phyloP scores from a whole-genome alignment of 2,329 filamentous ascomycete genomes.

The Aspergillus puulaauensis region DNA sequence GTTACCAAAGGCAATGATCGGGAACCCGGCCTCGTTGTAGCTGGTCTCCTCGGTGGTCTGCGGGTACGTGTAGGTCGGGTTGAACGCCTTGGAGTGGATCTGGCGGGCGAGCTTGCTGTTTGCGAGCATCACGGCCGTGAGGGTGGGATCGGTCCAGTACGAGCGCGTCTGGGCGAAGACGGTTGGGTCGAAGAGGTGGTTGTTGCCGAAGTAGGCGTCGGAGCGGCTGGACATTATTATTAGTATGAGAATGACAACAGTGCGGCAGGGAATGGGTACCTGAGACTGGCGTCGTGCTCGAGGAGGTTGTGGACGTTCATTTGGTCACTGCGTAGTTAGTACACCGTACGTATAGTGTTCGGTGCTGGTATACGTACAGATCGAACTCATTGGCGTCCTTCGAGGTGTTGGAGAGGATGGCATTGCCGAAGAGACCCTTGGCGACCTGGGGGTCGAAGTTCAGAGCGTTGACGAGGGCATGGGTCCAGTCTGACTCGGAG shows the following conservation, averaged over 20 bases:
- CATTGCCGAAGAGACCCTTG: constrained; percentile 1
- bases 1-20: background rate
- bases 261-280: background rate
- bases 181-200: constrained; percentile 53
- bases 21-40: background rate
- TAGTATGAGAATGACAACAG: constrained; percentile 8
- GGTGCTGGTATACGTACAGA: background rate
- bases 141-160: constrained; percentile 49
- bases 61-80: constrained; percentile 47
- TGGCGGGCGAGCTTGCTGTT: constrained; percentile 49
- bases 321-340: constrained; percentile 10
- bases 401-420: background rate
- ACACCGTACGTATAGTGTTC: constrained; percentile 15
- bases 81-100: constrained; percentile 45
- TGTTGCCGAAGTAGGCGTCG: constrained; percentile 48
- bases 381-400: background rate
- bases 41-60: background rate
- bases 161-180: constrained; percentile 41
- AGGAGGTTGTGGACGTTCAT: constrained; percentile 23
- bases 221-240: constrained; percentile 17
- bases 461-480: constrained; percentile 17
- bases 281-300: constrained; percentile 26
- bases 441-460: constrained; percentile 3
- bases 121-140: constrained; percentile 46
- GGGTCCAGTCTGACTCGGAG: constrained; percentile 32